These are phyloP conservation scores for Candida maesae DNA, from an alignment of 805 yeast species.

Conservation along the genomic window DNA sequence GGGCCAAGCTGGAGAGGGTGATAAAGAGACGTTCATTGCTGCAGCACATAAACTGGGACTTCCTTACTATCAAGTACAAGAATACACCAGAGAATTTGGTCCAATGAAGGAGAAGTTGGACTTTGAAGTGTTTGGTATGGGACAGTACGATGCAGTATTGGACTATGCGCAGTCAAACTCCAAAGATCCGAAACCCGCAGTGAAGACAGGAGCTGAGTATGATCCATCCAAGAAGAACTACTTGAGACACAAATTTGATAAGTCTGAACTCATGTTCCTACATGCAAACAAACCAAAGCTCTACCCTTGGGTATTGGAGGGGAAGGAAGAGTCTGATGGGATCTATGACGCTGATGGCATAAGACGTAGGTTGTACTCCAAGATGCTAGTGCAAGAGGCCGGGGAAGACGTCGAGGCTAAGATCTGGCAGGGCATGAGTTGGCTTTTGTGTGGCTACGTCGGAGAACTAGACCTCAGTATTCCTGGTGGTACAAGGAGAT, in stretches of 20 bases:
- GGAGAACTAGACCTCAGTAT: no score
- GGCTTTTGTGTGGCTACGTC: slow-evolving; percentile 22
- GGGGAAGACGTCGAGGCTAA: slow-evolving; percentile 29
- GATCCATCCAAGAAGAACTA: slow-evolving; percentile 20
- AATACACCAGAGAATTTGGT: slow-evolving; percentile 51
- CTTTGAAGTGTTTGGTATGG: slow-evolving; percentile 52
- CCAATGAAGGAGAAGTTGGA: slow-evolving; percentile 24
- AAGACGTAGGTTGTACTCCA: slow-evolving; percentile 23
- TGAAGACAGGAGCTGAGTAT: slow-evolving; percentile 11
- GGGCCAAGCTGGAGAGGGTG: slow-evolving; percentile 75
- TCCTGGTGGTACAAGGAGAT: no score
- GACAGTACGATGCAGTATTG: slow-evolving; percentile 48
- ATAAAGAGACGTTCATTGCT: slow-evolving; percentile 72
- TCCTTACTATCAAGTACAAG: slow-evolving; percentile 52
- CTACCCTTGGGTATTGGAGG: slow-evolving; percentile 29
- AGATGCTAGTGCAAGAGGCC: slow-evolving; percentile 19
- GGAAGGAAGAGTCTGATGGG: slow-evolving; percentile 20
- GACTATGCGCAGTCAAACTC: slow-evolving; percentile 30
- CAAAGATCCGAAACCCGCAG: no score
- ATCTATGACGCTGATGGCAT: slow-evolving; percentile 19
- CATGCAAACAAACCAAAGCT: slow-evolving; percentile 29
- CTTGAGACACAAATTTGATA: slow-evolving; percentile 17
- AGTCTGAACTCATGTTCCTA: slow-evolving; percentile 25
- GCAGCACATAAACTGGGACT: slow-evolving; percentile 52
- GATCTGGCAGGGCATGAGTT: slow-evolving; percentile 27